A percentile compares a stretch with the other conserved stretches of the same genome.
phyloP scores from a whole-genome alignment of 345 rosid species.

The Bruguiera sexangula region DNA sequence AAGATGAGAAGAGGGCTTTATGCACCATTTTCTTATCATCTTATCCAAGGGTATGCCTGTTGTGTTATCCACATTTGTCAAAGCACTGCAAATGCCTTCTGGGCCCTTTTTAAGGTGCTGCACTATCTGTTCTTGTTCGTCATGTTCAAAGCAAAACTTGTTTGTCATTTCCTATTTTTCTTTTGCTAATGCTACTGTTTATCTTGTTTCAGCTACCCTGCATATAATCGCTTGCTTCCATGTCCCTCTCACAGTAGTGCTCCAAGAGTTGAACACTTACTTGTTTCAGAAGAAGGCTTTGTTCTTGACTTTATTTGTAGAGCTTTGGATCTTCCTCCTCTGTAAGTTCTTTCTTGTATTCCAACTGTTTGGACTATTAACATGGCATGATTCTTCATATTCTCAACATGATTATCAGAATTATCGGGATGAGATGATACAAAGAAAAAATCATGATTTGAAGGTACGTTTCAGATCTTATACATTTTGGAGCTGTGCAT shows the following conservation, averaged over 20 bases:
- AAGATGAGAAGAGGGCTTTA: not conserved
- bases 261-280: slow-evolving; percentile 82
- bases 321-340: slow-evolving; percentile 73
- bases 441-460: slow-evolving; percentile 46
- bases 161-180: not conserved
- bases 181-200: not conserved
- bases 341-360: slow-evolving; percentile 46
- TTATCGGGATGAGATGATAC: slow-evolving; percentile 27
- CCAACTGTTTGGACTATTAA: slow-evolving; percentile 9
- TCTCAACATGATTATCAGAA: not conserved
- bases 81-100: not conserved
- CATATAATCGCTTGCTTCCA: slow-evolving; percentile 69
- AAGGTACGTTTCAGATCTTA: slow-evolving; percentile 97
- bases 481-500: slow-evolving; percentile 86
- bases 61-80: not conserved
- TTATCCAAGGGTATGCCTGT: not conserved
- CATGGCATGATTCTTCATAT: not conserved
- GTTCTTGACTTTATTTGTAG: slow-evolving; percentile 56
- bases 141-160: not conserved
- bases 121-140: not conserved
- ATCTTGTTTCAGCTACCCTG: slow-evolving; percentile 45
- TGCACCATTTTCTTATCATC: not conserved
- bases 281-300: slow-evolving; percentile 63
- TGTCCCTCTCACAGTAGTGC: slow-evolving; percentile 56
- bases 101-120: not conserved